phyloP scores from a whole-genome alignment of 2,329 filamentous ascomycete genomes.

The Colletotrichum sidae region DNA sequence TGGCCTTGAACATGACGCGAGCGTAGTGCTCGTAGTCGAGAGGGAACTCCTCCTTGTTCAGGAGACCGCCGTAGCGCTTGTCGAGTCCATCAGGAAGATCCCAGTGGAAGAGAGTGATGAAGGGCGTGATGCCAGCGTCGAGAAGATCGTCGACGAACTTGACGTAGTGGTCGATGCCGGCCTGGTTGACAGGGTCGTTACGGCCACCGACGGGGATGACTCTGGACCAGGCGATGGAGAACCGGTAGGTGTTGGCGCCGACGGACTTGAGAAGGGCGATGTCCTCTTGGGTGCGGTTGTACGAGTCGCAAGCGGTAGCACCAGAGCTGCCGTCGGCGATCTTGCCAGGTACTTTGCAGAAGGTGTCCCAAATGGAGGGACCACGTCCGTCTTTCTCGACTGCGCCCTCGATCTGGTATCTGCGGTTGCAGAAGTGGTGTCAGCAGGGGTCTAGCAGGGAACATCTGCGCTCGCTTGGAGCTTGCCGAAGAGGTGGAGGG shows the following conservation, averaged over 20 bases:
- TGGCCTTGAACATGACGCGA: conserved; percentile 77
- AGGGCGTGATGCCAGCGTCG: conserved; percentile 80
- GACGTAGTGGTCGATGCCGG: conserved; percentile 81
- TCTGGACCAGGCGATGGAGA: conserved; percentile 86
- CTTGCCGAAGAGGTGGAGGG: not conserved
- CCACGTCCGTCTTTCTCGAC: conserved; percentile 80
- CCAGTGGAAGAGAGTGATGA: conserved; percentile 91
- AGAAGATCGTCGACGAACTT: conserved; percentile 83
- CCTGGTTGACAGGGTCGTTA: conserved; percentile 82
- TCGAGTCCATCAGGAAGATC: conserved; percentile 84
- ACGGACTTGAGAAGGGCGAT: conserved; percentile 81
- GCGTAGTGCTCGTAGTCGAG: conserved; percentile 85
- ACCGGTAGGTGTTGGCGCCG: conserved; percentile 82
- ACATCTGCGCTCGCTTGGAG: conserved; percentile 17
- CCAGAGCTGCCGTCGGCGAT: conserved; percentile 83
- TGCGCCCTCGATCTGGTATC: conserved; percentile 89
- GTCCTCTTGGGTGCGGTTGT: conserved; percentile 82
- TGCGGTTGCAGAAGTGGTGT: conserved; percentile 48
- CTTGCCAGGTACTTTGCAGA: conserved; percentile 83
- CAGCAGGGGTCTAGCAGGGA: conserved; percentile 26
- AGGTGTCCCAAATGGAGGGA: conserved; percentile 91
- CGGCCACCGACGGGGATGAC: conserved; percentile 89
- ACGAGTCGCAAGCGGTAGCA: conserved; percentile 85
- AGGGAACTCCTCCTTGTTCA: conserved; percentile 86
- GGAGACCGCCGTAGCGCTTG: conserved; percentile 82